Percentiles rank a stretch among this genome's conserved stretches.
Conservation (phyloP, 176 grass and related monocot species). For the Carex littledalei region DNA sequence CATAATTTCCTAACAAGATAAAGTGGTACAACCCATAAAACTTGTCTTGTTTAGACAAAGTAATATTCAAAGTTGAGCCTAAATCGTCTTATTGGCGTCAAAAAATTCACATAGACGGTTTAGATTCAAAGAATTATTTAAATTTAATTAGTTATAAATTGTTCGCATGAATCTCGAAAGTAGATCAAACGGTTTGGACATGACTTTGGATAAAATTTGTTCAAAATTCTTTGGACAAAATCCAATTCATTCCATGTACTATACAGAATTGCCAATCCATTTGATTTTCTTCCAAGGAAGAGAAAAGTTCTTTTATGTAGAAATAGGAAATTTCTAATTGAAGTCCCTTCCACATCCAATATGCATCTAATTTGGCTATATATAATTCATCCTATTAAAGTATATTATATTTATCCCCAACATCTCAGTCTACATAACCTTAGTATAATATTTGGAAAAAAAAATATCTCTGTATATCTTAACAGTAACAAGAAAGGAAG, state of each 20-base stretch:
- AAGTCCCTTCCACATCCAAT: not conserved
- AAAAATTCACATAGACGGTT: no score
- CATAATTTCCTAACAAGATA: not conserved
- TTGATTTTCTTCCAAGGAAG: not conserved
- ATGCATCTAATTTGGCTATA: not conserved
- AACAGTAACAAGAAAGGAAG: not conserved
- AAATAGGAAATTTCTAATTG: constrained; percentile 4
- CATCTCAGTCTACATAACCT: not conserved
- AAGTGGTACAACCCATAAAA: not conserved
- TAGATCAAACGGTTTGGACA: no score
- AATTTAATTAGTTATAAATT: no score
- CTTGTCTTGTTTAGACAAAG: no score
- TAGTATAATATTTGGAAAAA: not conserved
- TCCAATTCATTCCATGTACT: no score
- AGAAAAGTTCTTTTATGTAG: not conserved
- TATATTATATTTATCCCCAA: no score
- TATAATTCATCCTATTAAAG: not conserved
- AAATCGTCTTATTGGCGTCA: no score
- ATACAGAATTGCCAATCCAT: not conserved
- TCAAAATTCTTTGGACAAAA: no score
- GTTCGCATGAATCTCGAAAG: no score
- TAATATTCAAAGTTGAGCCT: no score
- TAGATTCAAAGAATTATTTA: no score
- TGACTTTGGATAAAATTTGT: no score
- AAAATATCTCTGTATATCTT: not conserved